These are phyloP conservation scores for Podochytrium sp. DNA, from an alignment of 192 early-diverging fungal species.

Conservation along the genomic window DNA sequence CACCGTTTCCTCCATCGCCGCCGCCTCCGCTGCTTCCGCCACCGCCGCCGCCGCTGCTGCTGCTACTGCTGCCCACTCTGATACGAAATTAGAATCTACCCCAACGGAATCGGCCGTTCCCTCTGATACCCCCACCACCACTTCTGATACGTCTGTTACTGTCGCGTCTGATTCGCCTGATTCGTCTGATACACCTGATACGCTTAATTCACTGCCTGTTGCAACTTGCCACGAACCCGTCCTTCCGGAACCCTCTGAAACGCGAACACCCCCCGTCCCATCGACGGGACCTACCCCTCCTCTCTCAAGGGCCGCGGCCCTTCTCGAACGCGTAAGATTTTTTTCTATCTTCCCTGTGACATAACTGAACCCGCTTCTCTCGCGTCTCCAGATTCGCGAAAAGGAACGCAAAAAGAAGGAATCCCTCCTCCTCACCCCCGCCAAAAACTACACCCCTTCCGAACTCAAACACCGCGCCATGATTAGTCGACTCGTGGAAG, in stretches of 20 bases:
- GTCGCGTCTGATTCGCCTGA: neutral
- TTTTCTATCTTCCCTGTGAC: neutral
- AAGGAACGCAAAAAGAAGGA: conserved; percentile 34
- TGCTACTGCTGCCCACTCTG: neutral
- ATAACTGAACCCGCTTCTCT: neutral
- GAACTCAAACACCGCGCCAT: conserved; percentile 36
- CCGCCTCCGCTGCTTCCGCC: neutral
- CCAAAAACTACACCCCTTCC: conserved; percentile 27
- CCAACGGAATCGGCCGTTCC: too few relatives aligned
- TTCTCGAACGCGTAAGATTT: conserved; percentile 33
- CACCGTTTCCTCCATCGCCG: neutral
- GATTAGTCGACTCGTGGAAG: conserved; percentile 33
- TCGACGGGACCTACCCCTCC: too few relatives aligned
- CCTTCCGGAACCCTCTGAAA: neutral
- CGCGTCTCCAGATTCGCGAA: conserved; percentile 32
- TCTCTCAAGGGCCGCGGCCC: conserved; percentile 16
- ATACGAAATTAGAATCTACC: neutral
- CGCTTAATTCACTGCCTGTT: neutral
- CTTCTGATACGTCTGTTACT: neutral
- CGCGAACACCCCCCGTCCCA: neutral
- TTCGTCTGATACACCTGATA: neutral
- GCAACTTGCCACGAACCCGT: neutral
- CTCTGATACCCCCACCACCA: too few relatives aligned
- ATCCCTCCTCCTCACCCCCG: conserved; percentile 6
- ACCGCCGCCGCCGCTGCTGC: neutral